phyloP scores from a whole-genome alignment of 192 early-diverging fungal genomes.

The Obelidium mucronatum region DNA sequence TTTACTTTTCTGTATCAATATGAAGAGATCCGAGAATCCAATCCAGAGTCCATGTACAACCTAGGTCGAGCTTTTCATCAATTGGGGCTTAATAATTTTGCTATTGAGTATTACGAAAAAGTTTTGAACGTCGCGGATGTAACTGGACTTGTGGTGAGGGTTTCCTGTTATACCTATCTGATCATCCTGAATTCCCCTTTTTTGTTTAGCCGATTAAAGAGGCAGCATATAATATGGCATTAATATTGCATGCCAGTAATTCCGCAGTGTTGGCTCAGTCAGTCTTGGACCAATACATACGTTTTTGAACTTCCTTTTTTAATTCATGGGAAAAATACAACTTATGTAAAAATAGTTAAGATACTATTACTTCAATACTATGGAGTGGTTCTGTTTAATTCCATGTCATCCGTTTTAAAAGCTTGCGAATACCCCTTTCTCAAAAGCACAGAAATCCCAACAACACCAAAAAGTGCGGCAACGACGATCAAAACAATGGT shows the following conservation, averaged over 20 bases:
- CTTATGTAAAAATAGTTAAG: background rate
- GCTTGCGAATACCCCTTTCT: no score
- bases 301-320: slow-evolving; percentile 54
- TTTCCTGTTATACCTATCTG: background rate
- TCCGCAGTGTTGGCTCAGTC: slow-evolving; percentile 72
- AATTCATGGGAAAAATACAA: no score
- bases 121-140: slow-evolving; percentile 57
- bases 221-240: slow-evolving; percentile 90
- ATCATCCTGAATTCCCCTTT: background rate
- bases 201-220: slow-evolving; percentile 65
- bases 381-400: no score
- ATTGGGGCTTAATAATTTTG: slow-evolving; percentile 79
- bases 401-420: no score
- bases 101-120: slow-evolving; percentile 84
- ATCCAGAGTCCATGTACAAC: slow-evolving; percentile 83
- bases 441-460: no score
- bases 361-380: background rate
- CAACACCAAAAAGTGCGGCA: no score
- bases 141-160: slow-evolving; percentile 2
- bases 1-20: slow-evolving; percentile 75
- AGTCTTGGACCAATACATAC: slow-evolving; percentile 79
- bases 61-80: slow-evolving; percentile 89
- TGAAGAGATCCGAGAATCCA: slow-evolving; percentile 50
- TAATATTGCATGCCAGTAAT: slow-evolving; percentile 81
- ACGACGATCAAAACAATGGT: no score